A percentile compares a stretch with the other conserved stretches of the same genome.
These are phyloP conservation scores for Kodamaea neixiangensis DNA, from an alignment of 805 yeast species.

Conservation along the genomic window DNA sequence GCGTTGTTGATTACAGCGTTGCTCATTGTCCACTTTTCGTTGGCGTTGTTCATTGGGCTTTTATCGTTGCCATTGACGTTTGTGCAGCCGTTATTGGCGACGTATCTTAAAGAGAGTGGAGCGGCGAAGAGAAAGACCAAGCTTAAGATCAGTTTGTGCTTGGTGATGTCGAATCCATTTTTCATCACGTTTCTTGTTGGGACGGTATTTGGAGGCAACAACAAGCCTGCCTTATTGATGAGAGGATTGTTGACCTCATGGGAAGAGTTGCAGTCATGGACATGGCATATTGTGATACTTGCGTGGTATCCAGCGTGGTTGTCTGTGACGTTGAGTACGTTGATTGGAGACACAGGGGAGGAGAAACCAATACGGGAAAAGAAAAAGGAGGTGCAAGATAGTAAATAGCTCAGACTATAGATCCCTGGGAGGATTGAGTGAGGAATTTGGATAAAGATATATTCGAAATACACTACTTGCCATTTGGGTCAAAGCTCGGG, in stretches of 20 bases:
- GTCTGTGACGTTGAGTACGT: constrained; percentile 27
- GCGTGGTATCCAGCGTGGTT: constrained; percentile 90
- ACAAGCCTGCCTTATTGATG: constrained; percentile 43
- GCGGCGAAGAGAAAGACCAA: constrained; percentile 14
- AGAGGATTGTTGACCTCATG: constrained; percentile 62
- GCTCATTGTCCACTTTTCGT: constrained; percentile 79
- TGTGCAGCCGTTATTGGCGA: constrained; percentile 40
- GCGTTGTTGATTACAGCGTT: constrained; percentile 72
- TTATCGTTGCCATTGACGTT: constrained; percentile 76
- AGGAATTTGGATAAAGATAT: too few species aligned
- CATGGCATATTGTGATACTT: constrained; percentile 71
- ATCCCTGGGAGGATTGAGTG: too few species aligned
- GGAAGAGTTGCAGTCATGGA: constrained; percentile 75
- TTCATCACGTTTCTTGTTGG: constrained; percentile 28
- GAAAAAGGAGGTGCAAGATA: constrained; percentile 1
- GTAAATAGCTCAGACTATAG: too few species aligned
- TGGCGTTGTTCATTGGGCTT: constrained; percentile 72
- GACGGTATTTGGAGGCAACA: constrained; percentile 29
- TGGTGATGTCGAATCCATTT: constrained; percentile 56
- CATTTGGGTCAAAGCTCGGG: too few species aligned
- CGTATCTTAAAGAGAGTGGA: constrained; percentile 11
- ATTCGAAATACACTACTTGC: too few species aligned
- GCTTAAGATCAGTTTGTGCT: constrained; percentile 26
- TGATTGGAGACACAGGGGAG: constrained; percentile 26
- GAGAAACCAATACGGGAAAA: neutral